Percentiles rank a stretch among this genome's conserved stretches.
Evolutionary conservation across 202 grass and related monocot genomes (phyloP).

Genomic region (Zoysia matrella): DNA sequence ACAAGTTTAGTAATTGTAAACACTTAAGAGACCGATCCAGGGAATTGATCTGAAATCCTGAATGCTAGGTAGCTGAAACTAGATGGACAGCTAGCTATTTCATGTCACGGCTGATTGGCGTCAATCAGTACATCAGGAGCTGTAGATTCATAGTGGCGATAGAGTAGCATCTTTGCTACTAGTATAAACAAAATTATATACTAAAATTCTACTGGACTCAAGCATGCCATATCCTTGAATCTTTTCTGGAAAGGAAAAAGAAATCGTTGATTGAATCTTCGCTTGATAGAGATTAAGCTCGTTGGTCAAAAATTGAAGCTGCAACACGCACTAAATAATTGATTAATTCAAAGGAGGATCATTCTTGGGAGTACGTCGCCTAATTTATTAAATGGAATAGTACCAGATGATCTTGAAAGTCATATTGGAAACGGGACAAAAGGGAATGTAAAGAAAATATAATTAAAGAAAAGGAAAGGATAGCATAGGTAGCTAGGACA

Average conservation of each 20-base stretch:
- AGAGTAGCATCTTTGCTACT: background rate
- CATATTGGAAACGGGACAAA: conserved; percentile 36
- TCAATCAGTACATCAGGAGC: conserved; percentile 20
- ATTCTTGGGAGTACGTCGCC: conserved; percentile 37
- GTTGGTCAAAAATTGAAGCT: conserved; percentile 53
- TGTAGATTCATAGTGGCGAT: conserved; percentile 21
- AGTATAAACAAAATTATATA: conserved; percentile 6
- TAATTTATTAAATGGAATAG: conserved; percentile 34
- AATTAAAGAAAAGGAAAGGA: conserved; percentile 1
- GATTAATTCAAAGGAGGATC: conserved; percentile 48
- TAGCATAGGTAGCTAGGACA: background rate
- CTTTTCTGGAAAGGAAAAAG: conserved; percentile 30
- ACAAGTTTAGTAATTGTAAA: conserved; percentile 4
- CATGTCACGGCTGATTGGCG: conserved; percentile 25
- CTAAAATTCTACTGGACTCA: conserved; percentile 18
- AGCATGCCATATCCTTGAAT: conserved; percentile 26
- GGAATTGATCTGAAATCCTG: conserved; percentile 20
- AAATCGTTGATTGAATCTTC: conserved; percentile 25
- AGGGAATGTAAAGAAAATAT: conserved; percentile 24
- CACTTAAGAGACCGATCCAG: conserved; percentile 7
- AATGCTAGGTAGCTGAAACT: conserved; percentile 17
- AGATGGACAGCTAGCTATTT: conserved; percentile 38
- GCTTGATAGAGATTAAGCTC: conserved; percentile 15
- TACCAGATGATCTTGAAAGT: conserved; percentile 45
- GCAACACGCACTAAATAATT: conserved; percentile 27